Evolutionary conservation across 805 yeast genomes (phyloP).

Genomic region (Tetrapisispora iriomotensis): DNA sequence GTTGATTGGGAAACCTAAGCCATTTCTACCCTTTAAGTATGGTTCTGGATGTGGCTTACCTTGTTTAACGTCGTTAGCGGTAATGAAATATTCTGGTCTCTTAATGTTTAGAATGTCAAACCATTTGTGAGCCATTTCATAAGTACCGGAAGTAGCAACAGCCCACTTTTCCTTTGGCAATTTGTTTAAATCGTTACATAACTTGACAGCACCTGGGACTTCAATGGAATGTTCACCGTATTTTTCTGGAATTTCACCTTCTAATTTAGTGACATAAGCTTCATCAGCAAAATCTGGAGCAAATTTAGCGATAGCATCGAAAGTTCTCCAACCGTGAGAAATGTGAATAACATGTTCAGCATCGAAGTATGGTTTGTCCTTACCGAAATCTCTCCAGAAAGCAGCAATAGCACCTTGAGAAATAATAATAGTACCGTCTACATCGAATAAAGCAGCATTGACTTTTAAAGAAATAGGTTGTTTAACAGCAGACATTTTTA

Average conservation of each 20-base stretch:
- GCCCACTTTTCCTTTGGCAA: conserved; percentile 63
- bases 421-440: conserved; percentile 80
- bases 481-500: conserved; percentile 14
- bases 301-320: conserved; percentile 63
- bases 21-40: conserved; percentile 46
- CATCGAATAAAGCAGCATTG: conserved; percentile 58
- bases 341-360: conserved; percentile 62
- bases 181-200: conserved; percentile 45
- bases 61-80: conserved; percentile 66
- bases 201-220: conserved; percentile 64
- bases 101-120: conserved; percentile 50
- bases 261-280: conserved; percentile 55
- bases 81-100: conserved; percentile 66
- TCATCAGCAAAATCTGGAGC: conserved; percentile 65
- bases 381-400: conserved; percentile 70
- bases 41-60: conserved; percentile 90
- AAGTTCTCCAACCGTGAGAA: conserved; percentile 77
- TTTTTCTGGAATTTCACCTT: conserved; percentile 58
- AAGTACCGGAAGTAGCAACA: conserved; percentile 78
- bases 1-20: conserved; percentile 30
- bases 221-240: conserved; percentile 66
- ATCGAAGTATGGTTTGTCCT: conserved; percentile 56
- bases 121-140: conserved; percentile 72
- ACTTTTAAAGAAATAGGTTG: conserved; percentile 30
- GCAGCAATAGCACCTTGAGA: conserved; percentile 77